These are phyloP conservation scores for Fonsecaea multimorphosa DNA, from an alignment of 2,329 filamentous ascomycete species.

Conservation along the genomic window DNA sequence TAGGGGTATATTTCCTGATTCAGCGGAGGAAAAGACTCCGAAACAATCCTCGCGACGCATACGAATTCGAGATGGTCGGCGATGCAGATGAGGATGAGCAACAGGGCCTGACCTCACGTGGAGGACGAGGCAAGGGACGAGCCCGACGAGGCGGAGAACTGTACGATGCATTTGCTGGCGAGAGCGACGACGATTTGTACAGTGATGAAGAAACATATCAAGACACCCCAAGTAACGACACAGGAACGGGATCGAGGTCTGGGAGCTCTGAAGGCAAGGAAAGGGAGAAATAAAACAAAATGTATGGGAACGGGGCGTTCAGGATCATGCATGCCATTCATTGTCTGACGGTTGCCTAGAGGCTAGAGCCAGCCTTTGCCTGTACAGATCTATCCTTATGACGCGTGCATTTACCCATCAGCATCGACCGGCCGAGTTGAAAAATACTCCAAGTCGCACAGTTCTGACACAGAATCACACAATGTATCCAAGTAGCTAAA, in stretches of 20 bases:
- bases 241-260: constrained; percentile 34
- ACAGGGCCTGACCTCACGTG: constrained; percentile 46
- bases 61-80: constrained; percentile 92
- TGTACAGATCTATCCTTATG: constrained; percentile 22
- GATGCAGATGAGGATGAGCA: constrained; percentile 72
- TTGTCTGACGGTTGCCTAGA: too few species aligned
- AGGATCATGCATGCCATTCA: background rate
- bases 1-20: constrained; percentile 81
- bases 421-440: background rate
- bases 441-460: background rate
- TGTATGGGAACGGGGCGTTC: constrained; percentile 7
- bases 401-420: constrained; percentile 7
- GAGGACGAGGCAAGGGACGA: constrained; percentile 57
- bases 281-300: constrained; percentile 28
- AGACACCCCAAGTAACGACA: constrained; percentile 40
- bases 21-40: constrained; percentile 77
- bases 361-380: background rate
- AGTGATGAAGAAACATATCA: constrained; percentile 50
- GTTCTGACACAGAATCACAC: background rate
- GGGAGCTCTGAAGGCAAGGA: constrained; percentile 32
- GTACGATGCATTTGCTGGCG: constrained; percentile 96
- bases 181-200: constrained; percentile 73
- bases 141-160: constrained; percentile 78
- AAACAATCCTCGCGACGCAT: constrained; percentile 78
- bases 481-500: background rate